Conservation (phyloP, 2,329 filamentous ascomycete genomes). For the Ploettnerulaceae sp. region DNA sequence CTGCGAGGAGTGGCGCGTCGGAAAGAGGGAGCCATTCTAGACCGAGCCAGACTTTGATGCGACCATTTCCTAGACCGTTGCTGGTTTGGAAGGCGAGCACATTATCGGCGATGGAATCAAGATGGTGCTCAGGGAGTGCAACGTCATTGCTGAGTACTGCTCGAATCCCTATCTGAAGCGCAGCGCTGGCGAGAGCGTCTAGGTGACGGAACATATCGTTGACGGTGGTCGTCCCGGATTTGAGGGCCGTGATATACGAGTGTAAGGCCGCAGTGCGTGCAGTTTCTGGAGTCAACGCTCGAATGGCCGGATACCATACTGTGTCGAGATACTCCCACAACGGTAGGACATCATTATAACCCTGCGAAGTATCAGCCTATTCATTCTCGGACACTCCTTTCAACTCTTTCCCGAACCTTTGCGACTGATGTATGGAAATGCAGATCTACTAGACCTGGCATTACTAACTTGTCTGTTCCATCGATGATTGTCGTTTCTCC, state of each 20-base stretch:
- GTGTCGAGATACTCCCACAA: conserved; percentile 28
- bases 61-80: too few species aligned
- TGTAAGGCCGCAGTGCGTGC: conserved; percentile 19
- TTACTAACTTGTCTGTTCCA: conserved; percentile 25
- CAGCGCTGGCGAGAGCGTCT: too few species aligned
- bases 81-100: too few species aligned
- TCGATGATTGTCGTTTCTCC: conserved; percentile 22
- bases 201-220: background rate
- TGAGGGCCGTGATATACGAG: conserved; percentile 24
- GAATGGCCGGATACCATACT: conserved; percentile 27
- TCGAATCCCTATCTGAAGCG: too few species aligned
- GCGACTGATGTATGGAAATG: conserved; percentile 28
- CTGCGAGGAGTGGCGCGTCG: too few species aligned
- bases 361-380: conserved; percentile 10
- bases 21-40: too few species aligned
- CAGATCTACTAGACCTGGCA: conserved; percentile 26
- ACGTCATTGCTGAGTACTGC: too few species aligned
- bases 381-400: too few species aligned
- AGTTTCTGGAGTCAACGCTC: conserved; percentile 17
- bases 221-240: conserved; percentile 24
- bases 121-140: too few species aligned
- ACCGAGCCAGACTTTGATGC: too few species aligned
- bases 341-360: conserved; percentile 23
- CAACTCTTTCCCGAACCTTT: conserved; percentile 20
- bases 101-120: too few species aligned